Evolutionary conservation across 1,284 basidiomycete genomes (phyloP), one percentile per base, ranked within the genome.

Genomic region (Melampsora americana): DNA sequence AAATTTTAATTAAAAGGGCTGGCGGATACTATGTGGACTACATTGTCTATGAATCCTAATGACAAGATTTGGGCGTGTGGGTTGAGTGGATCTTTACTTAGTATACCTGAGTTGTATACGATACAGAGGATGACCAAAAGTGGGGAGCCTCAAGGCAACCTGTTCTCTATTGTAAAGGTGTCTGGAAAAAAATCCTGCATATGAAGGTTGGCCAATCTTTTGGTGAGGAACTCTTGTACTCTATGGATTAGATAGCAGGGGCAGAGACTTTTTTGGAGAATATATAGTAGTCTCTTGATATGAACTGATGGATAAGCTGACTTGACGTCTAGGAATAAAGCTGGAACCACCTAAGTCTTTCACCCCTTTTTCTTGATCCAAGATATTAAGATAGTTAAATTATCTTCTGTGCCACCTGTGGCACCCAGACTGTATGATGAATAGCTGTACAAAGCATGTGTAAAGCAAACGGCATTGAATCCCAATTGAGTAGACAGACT

Each of bases 21-120:
- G 3, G 35, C 12, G 3, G 68, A 30, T 39, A 44, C 50, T 23
- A 69, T 16, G 56, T 60, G 56, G 4, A 53, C 30, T 2, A 69
- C 68, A 61, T 69, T n/a, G 5, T 69, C 68, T 7, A 69, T 69
- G 28, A 61, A 69, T 2, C 68, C 68, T 7, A 69, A 18, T 5
- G 68, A 59, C n/a, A 69, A 9, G 9, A 26, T 28, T 20, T 46
- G 16, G 16, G 30, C 12, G 11, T n/a, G 9, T 6, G 53, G 23
- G 9, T 39, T 48, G 4, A 32, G 26, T 7, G 46, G 42, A 46
- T 46, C 53, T 12, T 66, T 23, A 39, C 9, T 66, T 11, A 67
- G 28, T 7, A 67, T 7, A 12, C 66, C 48, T 16, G 42, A 48
- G 26, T 67, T 67, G 42, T 48, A 67, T 2, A 67, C 23, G 14